Evolutionary conservation across 2,329 filamentous ascomycete genomes (phyloP), one percentile per base, ranked within the genome.

Genomic region (Aplosporella prunicola): DNA sequence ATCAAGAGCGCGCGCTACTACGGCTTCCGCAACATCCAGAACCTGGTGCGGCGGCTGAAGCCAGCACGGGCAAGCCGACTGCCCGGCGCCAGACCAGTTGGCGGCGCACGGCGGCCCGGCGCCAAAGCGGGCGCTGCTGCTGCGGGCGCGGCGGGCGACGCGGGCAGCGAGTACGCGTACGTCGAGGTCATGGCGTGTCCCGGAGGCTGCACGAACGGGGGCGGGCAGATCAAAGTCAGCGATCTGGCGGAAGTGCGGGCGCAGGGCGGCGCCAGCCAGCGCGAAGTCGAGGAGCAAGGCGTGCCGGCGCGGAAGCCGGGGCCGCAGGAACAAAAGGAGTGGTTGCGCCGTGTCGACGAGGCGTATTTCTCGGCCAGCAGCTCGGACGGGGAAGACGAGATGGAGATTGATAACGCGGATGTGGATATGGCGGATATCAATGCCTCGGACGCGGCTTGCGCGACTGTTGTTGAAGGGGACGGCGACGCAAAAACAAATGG

Each of bases 181-280:
- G 83, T 96, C 18, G 91, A 98, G 62, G 91, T 98, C 41, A 98
- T 98, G 91, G 91, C 91, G 10, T 98, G 91, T 59, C 91, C 91
- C 0, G 91, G 91, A n/a, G 91, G 91, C 3, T 98, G 91, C 64
- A 98, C 91, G 38, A 98, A 98, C 51, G 91, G 91, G 2, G 91
- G 91, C 24, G 91, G 91, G 1, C 91, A 98, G 65, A 80, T 98
- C 56, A 94, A 94, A 55, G 76, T 85, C 17, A 83, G 86, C 36
- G 91, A 96, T 56, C 76, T 82, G 5, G 64, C 60, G 27, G 58
- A 60, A 5, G 44, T 70, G 17, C 47, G 63, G 8, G 43, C 51
- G 43, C 43, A 46, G 15, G 52, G 54, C 45, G 51, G 49, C 4
- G 16, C 49, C 3, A 34, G 51, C 3, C 22, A 56, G 27, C 5